phyloP scores from a whole-genome alignment of 371 early-diverging fungal species.

The Apophysomyces sp. region DNA sequence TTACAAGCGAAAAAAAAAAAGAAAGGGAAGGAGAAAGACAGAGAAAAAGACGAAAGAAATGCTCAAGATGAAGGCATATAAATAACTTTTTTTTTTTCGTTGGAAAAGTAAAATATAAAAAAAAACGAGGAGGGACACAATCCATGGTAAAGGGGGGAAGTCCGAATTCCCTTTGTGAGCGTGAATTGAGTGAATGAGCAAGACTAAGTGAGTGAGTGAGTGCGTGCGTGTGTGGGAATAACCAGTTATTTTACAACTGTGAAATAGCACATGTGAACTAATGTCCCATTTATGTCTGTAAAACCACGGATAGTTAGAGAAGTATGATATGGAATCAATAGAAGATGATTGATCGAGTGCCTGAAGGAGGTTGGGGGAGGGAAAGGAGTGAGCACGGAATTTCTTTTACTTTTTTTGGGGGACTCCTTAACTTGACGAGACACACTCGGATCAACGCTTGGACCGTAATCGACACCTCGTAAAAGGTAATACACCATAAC shows the following conservation, averaged over 20 bases:
- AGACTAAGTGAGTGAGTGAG: too few relatives aligned
- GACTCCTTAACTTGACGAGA: background rate
- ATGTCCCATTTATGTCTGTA: background rate
- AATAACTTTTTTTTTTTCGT: background rate
- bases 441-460: background rate
- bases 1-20: slow-evolving; percentile 3
- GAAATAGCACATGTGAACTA: background rate
- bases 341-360: background rate
- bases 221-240: background rate
- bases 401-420: background rate
- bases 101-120: background rate
- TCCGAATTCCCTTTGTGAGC: too few relatives aligned
- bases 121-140: slow-evolving; percentile 1
- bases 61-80: background rate
- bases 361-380: background rate
- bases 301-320: background rate
- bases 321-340: background rate
- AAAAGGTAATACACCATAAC: background rate
- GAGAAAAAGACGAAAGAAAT: background rate
- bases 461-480: background rate
- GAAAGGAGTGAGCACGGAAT: background rate
- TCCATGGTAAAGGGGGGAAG: background rate
- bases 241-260: background rate
- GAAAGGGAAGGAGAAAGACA: slow-evolving; percentile 9
- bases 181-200: too few relatives aligned